Evolutionary conservation across 202 grass and related monocot species (phyloP).

Genomic region (Setaria viridis): DNA sequence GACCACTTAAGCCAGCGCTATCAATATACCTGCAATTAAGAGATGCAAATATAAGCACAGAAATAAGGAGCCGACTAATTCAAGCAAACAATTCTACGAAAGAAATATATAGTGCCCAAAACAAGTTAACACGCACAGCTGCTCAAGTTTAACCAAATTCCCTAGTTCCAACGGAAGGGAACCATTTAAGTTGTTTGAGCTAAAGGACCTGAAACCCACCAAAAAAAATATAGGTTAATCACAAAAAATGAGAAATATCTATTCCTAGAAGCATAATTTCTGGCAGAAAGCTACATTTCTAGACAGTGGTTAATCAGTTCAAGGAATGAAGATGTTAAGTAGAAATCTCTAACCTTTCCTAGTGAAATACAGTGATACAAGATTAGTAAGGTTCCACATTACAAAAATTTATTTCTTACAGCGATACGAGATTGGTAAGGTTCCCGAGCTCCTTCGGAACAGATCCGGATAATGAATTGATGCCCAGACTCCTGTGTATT

Average conservation of each 20-base stretch:
- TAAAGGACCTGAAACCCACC: slow-evolving; percentile 36
- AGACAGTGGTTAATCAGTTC: background rate
- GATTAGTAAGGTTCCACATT: slow-evolving; percentile 60
- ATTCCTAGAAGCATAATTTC: background rate
- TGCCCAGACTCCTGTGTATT: slow-evolving; percentile 40
- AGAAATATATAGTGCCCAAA: background rate
- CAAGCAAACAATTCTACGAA: background rate
- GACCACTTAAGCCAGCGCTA: slow-evolving; percentile 70
- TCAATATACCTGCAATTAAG: slow-evolving; percentile 60
- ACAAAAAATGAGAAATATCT: background rate
- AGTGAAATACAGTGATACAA: slow-evolving; percentile 54
- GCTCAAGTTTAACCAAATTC: slow-evolving; percentile 57
- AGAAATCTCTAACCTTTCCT: slow-evolving; percentile 8
- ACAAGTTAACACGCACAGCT: slow-evolving; percentile 55
- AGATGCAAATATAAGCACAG: slow-evolving; percentile 4
- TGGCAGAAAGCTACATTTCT: background rate
- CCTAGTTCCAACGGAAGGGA: slow-evolving; percentile 74
- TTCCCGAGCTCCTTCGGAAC: slow-evolving; percentile 84
- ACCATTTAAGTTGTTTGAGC: slow-evolving; percentile 79
- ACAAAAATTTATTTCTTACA: slow-evolving; percentile 54
- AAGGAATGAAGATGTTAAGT: background rate
- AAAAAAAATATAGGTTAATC: background rate
- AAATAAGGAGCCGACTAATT: background rate
- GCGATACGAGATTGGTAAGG: slow-evolving; percentile 53
- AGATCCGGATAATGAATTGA: slow-evolving; percentile 78